Evolutionary conservation across 768 basidiomycete genomes (phyloP).

Genomic region (Termitomyces sp.): DNA sequence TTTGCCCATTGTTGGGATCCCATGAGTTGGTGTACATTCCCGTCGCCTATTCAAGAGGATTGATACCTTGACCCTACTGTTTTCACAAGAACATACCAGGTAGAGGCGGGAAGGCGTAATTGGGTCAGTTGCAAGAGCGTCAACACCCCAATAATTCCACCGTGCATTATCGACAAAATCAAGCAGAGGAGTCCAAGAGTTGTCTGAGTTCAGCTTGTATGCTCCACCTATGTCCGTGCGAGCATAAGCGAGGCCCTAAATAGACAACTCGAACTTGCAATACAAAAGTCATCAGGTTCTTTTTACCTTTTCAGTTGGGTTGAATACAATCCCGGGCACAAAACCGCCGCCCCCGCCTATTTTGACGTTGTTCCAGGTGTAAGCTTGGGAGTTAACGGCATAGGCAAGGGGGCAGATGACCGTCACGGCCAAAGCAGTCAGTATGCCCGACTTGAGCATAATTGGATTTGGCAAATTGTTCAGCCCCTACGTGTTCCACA

Average conservation of each 20-base stretch:
- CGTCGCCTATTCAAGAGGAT: conserved; percentile 30
- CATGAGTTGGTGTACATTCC: conserved; percentile 61
- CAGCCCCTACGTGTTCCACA: neutral
- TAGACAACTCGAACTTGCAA: neutral
- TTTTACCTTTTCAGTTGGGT: conserved; percentile 41
- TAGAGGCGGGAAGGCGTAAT: conserved; percentile 50
- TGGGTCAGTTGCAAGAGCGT: conserved; percentile 60
- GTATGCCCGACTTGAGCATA: conserved; percentile 27
- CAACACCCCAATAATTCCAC: conserved; percentile 60
- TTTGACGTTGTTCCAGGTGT: conserved; percentile 63
- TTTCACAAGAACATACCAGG: conserved; percentile 25
- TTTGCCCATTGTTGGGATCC: conserved; percentile 59
- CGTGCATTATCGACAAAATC: conserved; percentile 43
- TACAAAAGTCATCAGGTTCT: neutral
- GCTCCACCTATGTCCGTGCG: conserved; percentile 66
- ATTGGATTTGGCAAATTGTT: conserved; percentile 2
- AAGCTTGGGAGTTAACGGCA: conserved; percentile 42
- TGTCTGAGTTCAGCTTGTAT: conserved; percentile 55
- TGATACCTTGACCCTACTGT: neutral
- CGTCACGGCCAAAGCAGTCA: conserved; percentile 24
- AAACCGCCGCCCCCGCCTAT: conserved; percentile 44
- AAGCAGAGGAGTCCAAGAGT: conserved; percentile 57
- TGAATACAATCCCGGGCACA: conserved; percentile 56
- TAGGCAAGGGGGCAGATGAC: conserved; percentile 21
- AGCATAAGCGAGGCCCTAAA: conserved; percentile 54